Evolutionary conservation across 176 grass and related monocot genomes (phyloP).

Genomic region (Phyllostachys edulis): DNA sequence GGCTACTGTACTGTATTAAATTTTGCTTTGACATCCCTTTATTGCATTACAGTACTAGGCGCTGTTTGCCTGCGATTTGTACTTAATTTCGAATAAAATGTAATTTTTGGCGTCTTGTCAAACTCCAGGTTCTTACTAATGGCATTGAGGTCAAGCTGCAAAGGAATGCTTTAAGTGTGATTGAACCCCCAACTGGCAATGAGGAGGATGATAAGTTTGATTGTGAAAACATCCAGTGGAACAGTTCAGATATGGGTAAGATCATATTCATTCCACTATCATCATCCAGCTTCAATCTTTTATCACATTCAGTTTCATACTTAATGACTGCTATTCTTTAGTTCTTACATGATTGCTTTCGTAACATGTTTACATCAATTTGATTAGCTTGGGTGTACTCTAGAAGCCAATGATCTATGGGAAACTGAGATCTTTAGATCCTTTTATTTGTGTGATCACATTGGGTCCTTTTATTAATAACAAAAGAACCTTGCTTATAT

Average conservation of each 20-base stretch:
- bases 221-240: slow-evolving; percentile 65
- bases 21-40: background rate
- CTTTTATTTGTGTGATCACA: background rate
- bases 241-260: slow-evolving; percentile 50
- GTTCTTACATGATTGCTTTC: background rate
- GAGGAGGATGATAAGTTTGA: slow-evolving; percentile 54
- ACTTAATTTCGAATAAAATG: background rate
- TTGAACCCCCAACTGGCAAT: slow-evolving; percentile 69
- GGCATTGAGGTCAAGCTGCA: slow-evolving; percentile 80
- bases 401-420: background rate
- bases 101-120: background rate
- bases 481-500: background rate
- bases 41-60: background rate
- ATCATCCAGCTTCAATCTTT: background rate
- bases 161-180: slow-evolving; percentile 72
- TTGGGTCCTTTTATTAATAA: background rate
- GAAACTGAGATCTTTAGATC: background rate
- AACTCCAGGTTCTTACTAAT: slow-evolving; percentile 66
- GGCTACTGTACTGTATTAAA: background rate
- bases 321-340: background rate
- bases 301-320: background rate
- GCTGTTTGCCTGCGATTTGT: background rate
- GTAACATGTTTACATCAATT: background rate
- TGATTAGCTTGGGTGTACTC: background rate
- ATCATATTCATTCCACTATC: background rate